Evolutionary conservation across 805 yeast species (phyloP).

Genomic region (Barnettozyma pratensis): DNA sequence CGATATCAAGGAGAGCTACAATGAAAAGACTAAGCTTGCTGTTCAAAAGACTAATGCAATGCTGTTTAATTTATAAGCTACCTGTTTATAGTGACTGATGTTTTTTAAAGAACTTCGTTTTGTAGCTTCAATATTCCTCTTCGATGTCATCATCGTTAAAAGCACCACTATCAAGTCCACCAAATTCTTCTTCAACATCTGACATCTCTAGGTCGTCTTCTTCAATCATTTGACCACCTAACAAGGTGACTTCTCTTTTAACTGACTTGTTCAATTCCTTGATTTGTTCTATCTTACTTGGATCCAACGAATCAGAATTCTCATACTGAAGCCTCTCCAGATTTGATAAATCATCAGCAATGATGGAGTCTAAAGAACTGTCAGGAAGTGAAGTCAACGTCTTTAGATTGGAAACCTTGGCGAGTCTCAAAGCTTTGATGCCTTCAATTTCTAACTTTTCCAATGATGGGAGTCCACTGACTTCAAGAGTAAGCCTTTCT

Average conservation of each 20-base stretch:
- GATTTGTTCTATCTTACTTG: slow-evolving; percentile 2
- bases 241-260: not conserved
- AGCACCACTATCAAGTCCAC: not conserved
- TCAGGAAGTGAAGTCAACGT: slow-evolving; percentile 2
- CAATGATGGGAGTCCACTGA: not conserved
- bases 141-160: slow-evolving; percentile 8
- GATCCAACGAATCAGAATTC: not conserved
- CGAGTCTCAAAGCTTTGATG: not conserved
- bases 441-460: slow-evolving; percentile 3
- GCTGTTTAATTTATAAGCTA: not conserved
- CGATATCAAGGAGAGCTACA: not conserved
- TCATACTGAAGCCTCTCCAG: slow-evolving; percentile 1
- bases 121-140: slow-evolving; percentile 5
- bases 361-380: not conserved
- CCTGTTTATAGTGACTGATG: not conserved
- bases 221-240: not conserved
- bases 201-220: not conserved
- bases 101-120: no score
- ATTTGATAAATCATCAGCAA: slow-evolving; percentile 4
- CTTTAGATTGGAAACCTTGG: not conserved
- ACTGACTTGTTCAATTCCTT: not conserved
- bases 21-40: not conserved
- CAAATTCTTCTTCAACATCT: not conserved
- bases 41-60: not conserved
- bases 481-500: not conserved